These are phyloP conservation scores for Eimeria acervulina DNA, from an alignment of 169 alveolate species.

Conservation along the genomic window DNA sequence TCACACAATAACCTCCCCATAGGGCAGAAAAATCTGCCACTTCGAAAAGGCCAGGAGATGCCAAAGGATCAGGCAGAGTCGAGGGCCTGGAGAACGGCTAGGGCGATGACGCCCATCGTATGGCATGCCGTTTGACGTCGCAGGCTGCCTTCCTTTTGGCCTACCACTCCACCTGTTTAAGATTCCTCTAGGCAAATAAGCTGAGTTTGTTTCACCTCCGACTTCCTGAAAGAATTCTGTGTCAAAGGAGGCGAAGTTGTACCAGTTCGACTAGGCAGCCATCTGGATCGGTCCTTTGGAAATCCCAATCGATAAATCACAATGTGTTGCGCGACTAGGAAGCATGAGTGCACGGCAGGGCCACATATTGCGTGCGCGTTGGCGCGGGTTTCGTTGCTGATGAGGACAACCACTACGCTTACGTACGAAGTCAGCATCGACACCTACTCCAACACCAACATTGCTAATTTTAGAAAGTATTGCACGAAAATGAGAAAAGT, in stretches of 20 bases:
- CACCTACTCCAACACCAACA: neutral
- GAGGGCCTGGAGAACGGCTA: too few relatives aligned
- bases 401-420: neutral
- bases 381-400: neutral
- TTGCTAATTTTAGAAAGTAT: neutral
- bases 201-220: neutral
- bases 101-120: too few relatives aligned
- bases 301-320: neutral
- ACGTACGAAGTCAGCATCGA: neutral
- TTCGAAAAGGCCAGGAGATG: too few relatives aligned
- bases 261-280: neutral
- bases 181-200: neutral
- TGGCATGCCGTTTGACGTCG: neutral
- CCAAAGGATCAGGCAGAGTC: too few relatives aligned
- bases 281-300: neutral
- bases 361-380: too few relatives aligned
- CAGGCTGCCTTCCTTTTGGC: neutral
- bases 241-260: neutral
- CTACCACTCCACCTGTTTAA: neutral
- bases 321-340: too few relatives aligned
- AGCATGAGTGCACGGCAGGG: too few relatives aligned
- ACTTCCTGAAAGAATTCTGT: neutral
- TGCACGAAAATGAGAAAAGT: too few relatives aligned
- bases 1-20: too few relatives aligned
- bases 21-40: too few relatives aligned